Evolutionary conservation across 2,329 filamentous ascomycete genomes (phyloP).

Genomic region (Colletotrichum musae): DNA sequence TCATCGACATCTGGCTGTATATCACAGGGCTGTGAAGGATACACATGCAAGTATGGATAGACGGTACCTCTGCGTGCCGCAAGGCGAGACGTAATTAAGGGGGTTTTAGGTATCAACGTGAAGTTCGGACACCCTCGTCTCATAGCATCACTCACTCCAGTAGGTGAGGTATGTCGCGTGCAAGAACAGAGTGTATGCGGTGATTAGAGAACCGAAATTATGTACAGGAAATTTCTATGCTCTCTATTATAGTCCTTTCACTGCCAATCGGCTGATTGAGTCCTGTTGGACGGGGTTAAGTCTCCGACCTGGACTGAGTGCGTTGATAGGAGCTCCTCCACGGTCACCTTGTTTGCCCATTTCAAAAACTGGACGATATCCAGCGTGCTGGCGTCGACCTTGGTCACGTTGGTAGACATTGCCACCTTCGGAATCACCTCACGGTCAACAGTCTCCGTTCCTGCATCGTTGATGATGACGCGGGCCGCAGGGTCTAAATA

Average conservation of each 20-base stretch:
- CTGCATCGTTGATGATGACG: constrained; percentile 10
- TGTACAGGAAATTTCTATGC: too few relatives aligned
- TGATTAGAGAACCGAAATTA: too few relatives aligned
- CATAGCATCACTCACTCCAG: constrained; percentile 27
- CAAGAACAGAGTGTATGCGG: constrained; percentile 7
- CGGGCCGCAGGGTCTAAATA: constrained; percentile 16
- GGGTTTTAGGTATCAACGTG: constrained; percentile 9
- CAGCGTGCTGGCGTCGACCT: constrained; percentile 10
- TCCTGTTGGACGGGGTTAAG: constrained; percentile 12
- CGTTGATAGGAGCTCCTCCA: constrained; percentile 23
- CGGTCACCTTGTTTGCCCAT: constrained; percentile 24
- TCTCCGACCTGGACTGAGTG: constrained; percentile 19
- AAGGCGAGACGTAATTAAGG: background rate
- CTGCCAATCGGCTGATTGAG: background rate
- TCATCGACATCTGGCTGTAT: constrained; percentile 8
- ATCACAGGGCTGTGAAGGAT: too few relatives aligned
- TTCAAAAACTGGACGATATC: constrained; percentile 20
- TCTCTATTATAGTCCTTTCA: too few relatives aligned
- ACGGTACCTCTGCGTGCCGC: too few relatives aligned
- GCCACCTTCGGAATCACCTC: background rate
- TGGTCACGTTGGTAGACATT: constrained; percentile 23
- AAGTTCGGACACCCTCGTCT: constrained; percentile 26
- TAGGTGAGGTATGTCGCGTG: constrained; percentile 27
- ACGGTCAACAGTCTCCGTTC: constrained; percentile 8
- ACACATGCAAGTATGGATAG: too few relatives aligned